Percentiles rank a stretch among this genome's conserved stretches.
Evolutionary conservation across 208 protist genomes (phyloP).

Genomic region (Leishmania martiniquensis): DNA sequence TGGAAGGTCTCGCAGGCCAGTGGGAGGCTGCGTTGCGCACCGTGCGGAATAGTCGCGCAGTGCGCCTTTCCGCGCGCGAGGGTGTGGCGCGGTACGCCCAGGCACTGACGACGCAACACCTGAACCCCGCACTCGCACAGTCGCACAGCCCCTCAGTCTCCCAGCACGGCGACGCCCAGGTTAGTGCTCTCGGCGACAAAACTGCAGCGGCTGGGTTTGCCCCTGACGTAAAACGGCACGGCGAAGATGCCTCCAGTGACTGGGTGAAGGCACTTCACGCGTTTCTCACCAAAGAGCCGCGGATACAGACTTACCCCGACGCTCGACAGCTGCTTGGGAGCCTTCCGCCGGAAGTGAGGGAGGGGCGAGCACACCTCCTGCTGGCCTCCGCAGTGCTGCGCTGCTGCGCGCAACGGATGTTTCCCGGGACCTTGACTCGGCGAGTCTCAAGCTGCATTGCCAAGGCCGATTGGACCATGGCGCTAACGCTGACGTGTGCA

Average conservation of each 20-base stretch:
- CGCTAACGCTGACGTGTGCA: conserved; percentile 33
- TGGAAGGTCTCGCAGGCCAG: conserved; percentile 40
- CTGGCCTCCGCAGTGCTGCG: conserved; percentile 33
- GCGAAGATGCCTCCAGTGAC: background rate
- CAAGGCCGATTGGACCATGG: conserved; percentile 25
- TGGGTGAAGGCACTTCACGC: conserved; percentile 19
- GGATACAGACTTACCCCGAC: conserved; percentile 39
- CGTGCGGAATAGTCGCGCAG: conserved; percentile 35
- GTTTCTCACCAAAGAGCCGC: conserved; percentile 28
- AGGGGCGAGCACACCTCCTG: conserved; percentile 34
- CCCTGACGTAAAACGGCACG: background rate
- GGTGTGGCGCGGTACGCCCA: conserved; percentile 34
- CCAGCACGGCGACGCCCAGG: background rate
- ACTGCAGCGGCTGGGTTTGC: background rate
- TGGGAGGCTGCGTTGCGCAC: conserved; percentile 56
- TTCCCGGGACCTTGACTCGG: conserved; percentile 53
- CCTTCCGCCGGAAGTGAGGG: conserved; percentile 22
- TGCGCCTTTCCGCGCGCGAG: conserved; percentile 57
- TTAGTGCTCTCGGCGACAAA: background rate
- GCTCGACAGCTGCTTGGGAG: conserved; percentile 38
- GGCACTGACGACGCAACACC: background rate
- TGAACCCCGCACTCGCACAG: background rate
- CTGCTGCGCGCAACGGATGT: conserved; percentile 50
- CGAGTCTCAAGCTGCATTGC: conserved; percentile 13
- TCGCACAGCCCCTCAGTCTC: background rate